Evolutionary conservation across 768 basidiomycete genomes (phyloP), one percentile per base, ranked within the genome.

Genomic region (Pleurotus sapidus): DNA sequence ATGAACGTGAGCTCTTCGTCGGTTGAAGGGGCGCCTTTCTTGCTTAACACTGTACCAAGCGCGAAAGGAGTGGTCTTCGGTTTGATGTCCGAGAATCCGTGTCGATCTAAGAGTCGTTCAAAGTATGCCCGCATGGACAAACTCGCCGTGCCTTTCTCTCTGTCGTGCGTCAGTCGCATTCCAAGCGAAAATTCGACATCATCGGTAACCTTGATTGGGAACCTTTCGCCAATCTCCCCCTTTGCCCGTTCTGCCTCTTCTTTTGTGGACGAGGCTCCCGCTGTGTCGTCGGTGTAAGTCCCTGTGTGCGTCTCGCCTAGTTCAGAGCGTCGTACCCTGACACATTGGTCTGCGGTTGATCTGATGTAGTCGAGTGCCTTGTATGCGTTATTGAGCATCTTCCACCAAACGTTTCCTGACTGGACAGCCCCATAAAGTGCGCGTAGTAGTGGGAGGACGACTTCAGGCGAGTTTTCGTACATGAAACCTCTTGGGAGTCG

Each of bases 401-500:
- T 49, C 47, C 55, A 59, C 60, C 60, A 61, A 3, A 56, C 51
- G 2, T 46, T 25, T 15, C 58, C 60, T 12, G 54, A 55, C 25
- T 58, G 59, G 45, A 54, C 54, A 8, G 27, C 57, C 3, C 60
- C 57, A 23, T 61, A 63, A 65, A 72, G 23, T 15, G 38, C 12
- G 5, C 24, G 34, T 11, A 14, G 4, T 3, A 55, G 11, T 5
- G 15, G 42, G 3, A 55, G 11, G 39, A 42, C 4, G 24, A 14
- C 53, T 27, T 40, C 39, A 23, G 24, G 20, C 3, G 37, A 34
- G 4, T 12, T 17, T n/a, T 24, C n/a, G 5, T 42, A 55, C 8
- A 30, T 30, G 27, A 30, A 30, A 0, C 53, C 53, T 42, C 20
- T 24, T 1, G 71, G 72, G 17, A 64, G 61, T 23, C 64, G 34